Base-by-base conservation (phyloP, 495 filamentous ascomycete genomes). In the Parmelia sp. region DNA sequence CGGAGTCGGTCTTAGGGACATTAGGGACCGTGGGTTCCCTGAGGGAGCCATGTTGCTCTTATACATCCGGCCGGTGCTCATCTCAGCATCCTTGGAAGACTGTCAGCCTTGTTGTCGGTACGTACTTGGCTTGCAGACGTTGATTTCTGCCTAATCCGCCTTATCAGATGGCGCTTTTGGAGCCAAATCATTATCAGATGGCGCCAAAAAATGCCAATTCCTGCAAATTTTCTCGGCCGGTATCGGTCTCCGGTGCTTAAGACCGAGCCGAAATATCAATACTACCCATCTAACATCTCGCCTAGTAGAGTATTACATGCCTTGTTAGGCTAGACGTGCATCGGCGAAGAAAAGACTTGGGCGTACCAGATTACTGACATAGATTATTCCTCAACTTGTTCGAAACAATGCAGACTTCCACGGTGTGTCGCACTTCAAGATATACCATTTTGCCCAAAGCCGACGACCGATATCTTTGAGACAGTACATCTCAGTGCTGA, bases 141-240 rank as follows among this genome's bases (percentile, higher is more conserved):
- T 29, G 29, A 21, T 55, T 55, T 21, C 29, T 55, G 51, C 51
- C 51, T 35, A 33, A 31, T 53, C 27, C 25, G 49, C 49, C 14
- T 53, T 53, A 53, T 53, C 49, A 53, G 49, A 53, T 53, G 27
- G 49, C 5, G 49, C 49, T 53, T 53, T 53, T 6, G 49, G 27
- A 14, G 49, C 25, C 27, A 2, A 53, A 53, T 31, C 1, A 31
- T 53, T 53, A 53, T 53, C 49, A 53, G 49, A 53, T 53, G 27
- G 49, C 49, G 49, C 27, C 49, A 31, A 31, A n/a, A 25, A 49
- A 14, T 15, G 25, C 47, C 47, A 27, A 33, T 1, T 2, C 0
- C 6, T 21, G 14, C 14, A 19, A 53, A 3, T 19, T 31, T 3
- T 3, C 8, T 33, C 51, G 35, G 35, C 35, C 10, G 5, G 10